phyloP scores from a whole-genome alignment of 2,329 filamentous ascomycete genomes.

The Talaromyces sp. region DNA sequence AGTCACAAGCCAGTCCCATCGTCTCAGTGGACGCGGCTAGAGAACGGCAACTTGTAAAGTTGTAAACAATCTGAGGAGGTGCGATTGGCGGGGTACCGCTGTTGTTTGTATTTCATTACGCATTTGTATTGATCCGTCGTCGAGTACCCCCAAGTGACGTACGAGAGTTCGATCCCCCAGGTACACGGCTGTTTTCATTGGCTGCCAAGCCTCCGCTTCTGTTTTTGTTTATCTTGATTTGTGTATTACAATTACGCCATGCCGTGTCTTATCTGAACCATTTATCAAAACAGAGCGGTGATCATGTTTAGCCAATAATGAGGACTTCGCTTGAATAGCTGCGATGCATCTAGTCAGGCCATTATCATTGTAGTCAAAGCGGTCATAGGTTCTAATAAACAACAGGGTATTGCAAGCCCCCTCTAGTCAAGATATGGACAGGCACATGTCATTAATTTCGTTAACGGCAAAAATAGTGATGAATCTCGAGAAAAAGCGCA shows the following conservation, averaged over 20 bases:
- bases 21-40: background rate
- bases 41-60: slow-evolving; percentile 6
- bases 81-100: slow-evolving; percentile 17
- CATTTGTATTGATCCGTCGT: background rate
- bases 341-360: background rate
- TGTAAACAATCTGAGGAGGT: slow-evolving; percentile 17
- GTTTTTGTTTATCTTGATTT: slow-evolving; percentile 3
- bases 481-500: background rate
- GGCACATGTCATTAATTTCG: slow-evolving; percentile 5
- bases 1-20: background rate
- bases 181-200: slow-evolving; percentile 1
- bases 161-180: background rate
- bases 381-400: slow-evolving; percentile 3
- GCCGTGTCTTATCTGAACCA: background rate
- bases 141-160: background rate
- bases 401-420: background rate
- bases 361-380: slow-evolving; percentile 9
- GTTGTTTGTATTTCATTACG: background rate
- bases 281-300: background rate
- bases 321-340: no score
- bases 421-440: slow-evolving; percentile 8
- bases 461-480: background rate
- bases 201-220: background rate
- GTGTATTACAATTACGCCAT: background rate
- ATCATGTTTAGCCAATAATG: background rate